Evolutionary conservation across 2,329 filamentous ascomycete species (phyloP), one percentile per base, ranked within the genome.

Genomic region (Paracoccidioides brasiliensis): DNA sequence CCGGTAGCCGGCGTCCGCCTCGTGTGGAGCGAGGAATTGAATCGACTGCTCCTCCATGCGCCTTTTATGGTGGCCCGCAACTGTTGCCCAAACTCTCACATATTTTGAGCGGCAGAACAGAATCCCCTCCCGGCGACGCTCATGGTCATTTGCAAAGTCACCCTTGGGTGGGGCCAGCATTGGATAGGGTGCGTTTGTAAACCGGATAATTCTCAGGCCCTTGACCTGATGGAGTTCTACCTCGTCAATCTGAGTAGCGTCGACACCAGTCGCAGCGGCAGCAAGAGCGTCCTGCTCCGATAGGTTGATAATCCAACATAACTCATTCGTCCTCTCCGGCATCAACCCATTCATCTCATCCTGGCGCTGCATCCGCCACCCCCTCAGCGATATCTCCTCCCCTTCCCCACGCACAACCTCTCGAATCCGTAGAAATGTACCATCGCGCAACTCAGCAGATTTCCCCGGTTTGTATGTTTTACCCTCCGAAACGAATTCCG

Each of bases 181-280:
- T 0, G 78, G 77, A 45, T 75, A 81, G 0, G 66, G 61, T 0
- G 73, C 65, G 56, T 87, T 88, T 0, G 83, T 87, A 2, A 77
- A 67, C 0, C 73, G 63, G 0, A 86, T 66, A 0, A 64, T 64
- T 0, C 80, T 69, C 5, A 73, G 66, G 1, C 66, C 58, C 1
- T 71, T 61, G 0, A 83, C 69, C 0, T 70, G 57, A 0, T 60
- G 52, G 0, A 76, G 55, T 0, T 66, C 45, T 0, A 83, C 63
- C 2, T 80, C 76, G 0, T 71, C 53, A 0, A 63, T 53, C 0
- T 59, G 38, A 3, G 69, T 58, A 0, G 59, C 56, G 22, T 22
- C 22, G 40, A 77, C 72, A 5, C 73, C 67, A 0, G 67, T 55
- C 5, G 73, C 67, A 2, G 73, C 58, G 3, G 75, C 66, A 30